Evolutionary conservation across 108 stramenopile species (phyloP), one percentile per base, ranked within the genome.

Genomic region (Pseudonitzschia multistriata): DNA sequence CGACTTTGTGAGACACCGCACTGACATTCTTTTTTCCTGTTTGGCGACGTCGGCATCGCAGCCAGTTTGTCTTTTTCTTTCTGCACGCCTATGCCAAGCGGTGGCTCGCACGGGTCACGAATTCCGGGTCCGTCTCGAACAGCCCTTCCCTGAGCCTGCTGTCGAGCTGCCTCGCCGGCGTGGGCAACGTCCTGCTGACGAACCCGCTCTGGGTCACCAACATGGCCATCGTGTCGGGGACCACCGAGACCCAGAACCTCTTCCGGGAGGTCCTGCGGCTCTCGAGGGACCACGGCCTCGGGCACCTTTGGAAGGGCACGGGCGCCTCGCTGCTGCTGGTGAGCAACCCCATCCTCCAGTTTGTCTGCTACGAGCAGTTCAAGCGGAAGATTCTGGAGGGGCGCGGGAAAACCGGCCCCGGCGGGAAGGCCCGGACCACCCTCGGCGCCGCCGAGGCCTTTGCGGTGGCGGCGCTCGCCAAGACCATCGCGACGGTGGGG

Each of bases 261-360:
- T 83, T 71, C 74, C 64, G 72, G 13, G 78, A 81, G 54, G 67
- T 84, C 48, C 13, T 62, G 21, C 22, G 29, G 19, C 83, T 91
- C 63, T 57, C 66, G 15, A 67, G 68, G 47, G 55, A 74, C 17
- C 76, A 81, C 25, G 90, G 90, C 3, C 19, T 71, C 10, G 29
- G 28, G 8, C 81, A 80, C 21, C 65, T 93, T 54, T 93, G 92
- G 92, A 79, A 67, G 66, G 87, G 93, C 24, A 93, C 89, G 27
- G 35, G 49, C 10, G 83, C 95, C 21, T 95, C 94, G 22, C 61
- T 97, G n/a, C 64, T 96, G 8, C 79, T 96, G 17, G 95, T 97
- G n/a, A 87, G 88, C 52, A 97, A 97, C 75, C 97, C 97, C 19
- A 86, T 91, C 77, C 91, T 97, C 39, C 97, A 97, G 76, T 93